Evolutionary conservation across 305 asterid genomes (phyloP).

Genomic region (Fraxinus angustifolia): DNA sequence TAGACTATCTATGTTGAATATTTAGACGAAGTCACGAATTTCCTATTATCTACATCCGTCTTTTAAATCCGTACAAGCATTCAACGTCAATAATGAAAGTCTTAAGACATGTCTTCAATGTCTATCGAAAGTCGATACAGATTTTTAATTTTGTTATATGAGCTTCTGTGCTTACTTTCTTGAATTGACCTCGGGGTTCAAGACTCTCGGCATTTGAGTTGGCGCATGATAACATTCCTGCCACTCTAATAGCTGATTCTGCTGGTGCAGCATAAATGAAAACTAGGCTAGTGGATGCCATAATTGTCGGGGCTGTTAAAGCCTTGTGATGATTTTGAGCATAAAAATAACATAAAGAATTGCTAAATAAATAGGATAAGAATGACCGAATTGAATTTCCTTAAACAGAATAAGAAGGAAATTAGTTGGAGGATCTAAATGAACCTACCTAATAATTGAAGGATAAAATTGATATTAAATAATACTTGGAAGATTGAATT

Average conservation of each 20-base stretch:
- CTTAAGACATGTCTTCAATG: background rate
- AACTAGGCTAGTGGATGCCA: conserved; percentile 68
- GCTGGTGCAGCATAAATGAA: conserved; percentile 94
- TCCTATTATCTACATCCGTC: background rate
- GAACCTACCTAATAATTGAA: background rate
- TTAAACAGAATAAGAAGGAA: background rate
- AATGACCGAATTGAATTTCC: background rate
- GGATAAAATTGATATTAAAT: background rate
- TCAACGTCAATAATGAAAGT: background rate
- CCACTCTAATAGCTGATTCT: conserved; percentile 88
- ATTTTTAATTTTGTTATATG: background rate
- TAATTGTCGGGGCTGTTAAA: conserved; percentile 47
- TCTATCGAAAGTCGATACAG: background rate
- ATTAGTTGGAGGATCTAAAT: background rate
- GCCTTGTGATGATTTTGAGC: background rate
- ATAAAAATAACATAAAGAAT: background rate
- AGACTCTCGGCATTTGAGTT: conserved; percentile 85
- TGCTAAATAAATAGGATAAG: background rate
- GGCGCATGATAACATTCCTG: conserved; percentile 82
- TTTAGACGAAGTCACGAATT: background rate
- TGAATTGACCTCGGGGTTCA: conserved; percentile 55
- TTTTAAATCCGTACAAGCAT: background rate
- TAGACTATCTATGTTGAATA: background rate
- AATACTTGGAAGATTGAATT: background rate
- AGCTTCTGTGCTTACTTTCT: conserved; percentile 15